These are phyloP conservation scores for Calonectria leucothoes DNA, from an alignment of 2,329 filamentous ascomycete species.

Conservation along the genomic window DNA sequence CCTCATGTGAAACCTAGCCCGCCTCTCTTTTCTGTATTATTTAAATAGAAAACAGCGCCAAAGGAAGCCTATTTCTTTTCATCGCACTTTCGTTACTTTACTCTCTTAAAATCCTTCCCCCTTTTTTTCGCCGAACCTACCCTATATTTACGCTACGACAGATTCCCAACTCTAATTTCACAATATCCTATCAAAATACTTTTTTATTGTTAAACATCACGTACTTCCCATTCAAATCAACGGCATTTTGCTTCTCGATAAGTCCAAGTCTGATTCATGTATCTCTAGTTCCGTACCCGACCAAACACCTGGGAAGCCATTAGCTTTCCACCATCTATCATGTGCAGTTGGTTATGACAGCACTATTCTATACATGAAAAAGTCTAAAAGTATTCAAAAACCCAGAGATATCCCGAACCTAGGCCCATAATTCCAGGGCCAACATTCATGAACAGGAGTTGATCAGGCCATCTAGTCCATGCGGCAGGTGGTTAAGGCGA, in stretches of 20 bases:
- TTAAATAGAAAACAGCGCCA: too few relatives aligned
- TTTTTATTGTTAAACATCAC: not conserved
- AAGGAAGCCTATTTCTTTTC: too few relatives aligned
- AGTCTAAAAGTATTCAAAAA: not conserved
- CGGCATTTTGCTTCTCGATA: not conserved
- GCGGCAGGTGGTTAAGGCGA: not conserved
- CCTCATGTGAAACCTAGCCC: too few relatives aligned
- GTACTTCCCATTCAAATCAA: too few relatives aligned
- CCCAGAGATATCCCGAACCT: not conserved
- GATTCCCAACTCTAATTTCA: too few relatives aligned
- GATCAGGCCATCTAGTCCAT: not conserved
- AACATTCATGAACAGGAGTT: not conserved
- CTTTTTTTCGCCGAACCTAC: too few relatives aligned
- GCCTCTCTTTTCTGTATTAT: too few relatives aligned
- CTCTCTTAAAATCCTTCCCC: too few relatives aligned
- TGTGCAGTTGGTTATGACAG: not conserved
- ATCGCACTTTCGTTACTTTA: too few relatives aligned
- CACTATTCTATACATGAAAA: not conserved
- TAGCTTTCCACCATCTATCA: not conserved
- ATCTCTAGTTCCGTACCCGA: not conserved
- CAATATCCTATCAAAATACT: not conserved
- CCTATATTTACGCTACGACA: too few relatives aligned
- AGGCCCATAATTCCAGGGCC: too few relatives aligned
- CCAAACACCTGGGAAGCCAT: not conserved
- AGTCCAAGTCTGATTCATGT: not conserved